Evolutionary conservation across 345 rosid species (phyloP), one percentile per base, ranked within the genome.

Genomic region (Camelina hispida): DNA sequence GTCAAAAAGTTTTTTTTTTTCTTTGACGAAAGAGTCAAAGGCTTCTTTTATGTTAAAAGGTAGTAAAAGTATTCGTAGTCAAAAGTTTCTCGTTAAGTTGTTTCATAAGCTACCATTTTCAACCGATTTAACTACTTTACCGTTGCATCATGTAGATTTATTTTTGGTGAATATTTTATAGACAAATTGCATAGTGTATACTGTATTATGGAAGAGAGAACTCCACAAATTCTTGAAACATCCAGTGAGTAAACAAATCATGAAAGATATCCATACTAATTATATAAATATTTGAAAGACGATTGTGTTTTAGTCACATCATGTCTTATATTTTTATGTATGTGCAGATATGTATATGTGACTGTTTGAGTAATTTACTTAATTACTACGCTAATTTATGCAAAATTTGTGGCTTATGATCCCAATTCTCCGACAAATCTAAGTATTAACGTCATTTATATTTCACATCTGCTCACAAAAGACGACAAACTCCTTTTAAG

Each of bases 341-440:
- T 52, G 17, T 48, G 10, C 52, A 28, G 30, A 32, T 32, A 37
- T 2, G 42, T 38, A 38, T 38, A 38, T 38, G 42, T 28, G 30
- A 28, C 30, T 4, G 30, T 28, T 5, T 38, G 48, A 32, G 35
- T 69, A 44, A 54, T 60, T 69, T 35, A 44, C 66, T 43, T 71
- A 57, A 40, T 16, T 20, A 60, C 15, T 66, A 67, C 81, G 64
- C 78, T 66, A 78, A 52, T 78, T 67, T 78, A 67, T 72, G 81
- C 81, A 78, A 60, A 72, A 66, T 10, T 60, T 60, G 65, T 72
- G 81, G 81, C 78, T 66, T 20, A 59, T 78, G 81, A 78, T 72
- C 64, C 81, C 73, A 72, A 16, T 42, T 73, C 52, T 42, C 81
- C 81, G 81, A 78, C 78, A 78, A 66, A 43, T 67, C 25, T 32